Evolutionary conservation across 768 basidiomycete genomes (phyloP).

Genomic region (Lentinus tigrinus): DNA sequence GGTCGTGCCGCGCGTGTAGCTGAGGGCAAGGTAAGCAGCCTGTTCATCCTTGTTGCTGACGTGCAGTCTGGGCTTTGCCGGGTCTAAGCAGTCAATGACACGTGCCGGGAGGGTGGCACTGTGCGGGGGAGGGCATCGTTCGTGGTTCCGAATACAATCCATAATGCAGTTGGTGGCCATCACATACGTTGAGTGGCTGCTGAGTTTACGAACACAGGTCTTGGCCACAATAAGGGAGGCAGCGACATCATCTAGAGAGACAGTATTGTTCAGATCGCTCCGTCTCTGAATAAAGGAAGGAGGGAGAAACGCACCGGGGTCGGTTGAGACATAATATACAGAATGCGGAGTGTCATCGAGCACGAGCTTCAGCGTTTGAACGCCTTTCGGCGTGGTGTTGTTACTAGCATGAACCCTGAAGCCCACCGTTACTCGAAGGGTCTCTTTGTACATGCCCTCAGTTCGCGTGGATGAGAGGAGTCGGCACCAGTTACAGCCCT

Average conservation of each 20-base stretch:
- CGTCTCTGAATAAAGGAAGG: not conserved
- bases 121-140: not conserved
- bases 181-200: not conserved
- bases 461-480: not conserved
- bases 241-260: constrained; percentile 4
- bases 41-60: not conserved
- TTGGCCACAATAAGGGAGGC: not conserved
- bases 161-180: not conserved
- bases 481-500: constrained; percentile 3
- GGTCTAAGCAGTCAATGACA: constrained; percentile 10
- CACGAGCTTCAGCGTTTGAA: constrained; percentile 1
- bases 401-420: not conserved
- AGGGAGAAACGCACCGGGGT: not conserved
- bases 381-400: constrained; percentile 3
- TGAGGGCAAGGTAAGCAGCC: constrained; percentile 4
- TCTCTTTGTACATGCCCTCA: not conserved
- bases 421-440: not conserved
- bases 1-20: constrained; percentile 10
- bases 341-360: constrained; percentile 2
- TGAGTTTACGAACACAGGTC: not conserved
- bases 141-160: constrained; percentile 1
- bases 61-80: not conserved
- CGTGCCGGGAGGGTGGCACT: constrained; percentile 1
- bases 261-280: too few relatives aligned
- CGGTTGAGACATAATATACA: constrained; percentile 1